Percentiles rank a stretch among this genome's conserved stretches.
Conservation (phyloP, 2,329 filamentous ascomycete species). For the Pseudocercospora eumusae region DNA sequence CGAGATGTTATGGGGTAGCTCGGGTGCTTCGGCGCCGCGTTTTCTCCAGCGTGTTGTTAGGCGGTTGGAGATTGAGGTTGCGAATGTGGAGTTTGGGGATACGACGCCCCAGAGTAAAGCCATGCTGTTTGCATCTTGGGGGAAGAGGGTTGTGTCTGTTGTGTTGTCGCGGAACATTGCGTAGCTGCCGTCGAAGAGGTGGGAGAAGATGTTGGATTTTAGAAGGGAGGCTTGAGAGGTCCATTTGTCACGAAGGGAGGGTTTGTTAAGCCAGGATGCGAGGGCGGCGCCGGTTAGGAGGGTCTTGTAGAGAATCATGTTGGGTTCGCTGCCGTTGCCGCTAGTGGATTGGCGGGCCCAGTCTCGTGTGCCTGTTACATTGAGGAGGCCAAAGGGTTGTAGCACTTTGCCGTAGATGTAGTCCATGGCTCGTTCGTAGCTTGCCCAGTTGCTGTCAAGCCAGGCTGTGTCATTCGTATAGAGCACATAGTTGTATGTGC, state of each 20-base stretch:
- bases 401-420: conserved; percentile 49
- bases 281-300: conserved; percentile 49
- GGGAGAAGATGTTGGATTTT: conserved; percentile 30
- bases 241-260: conserved; percentile 44
- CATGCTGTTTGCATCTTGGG: conserved; percentile 58
- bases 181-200: conserved; percentile 38
- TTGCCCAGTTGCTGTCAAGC: conserved; percentile 45
- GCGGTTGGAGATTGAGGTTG: conserved; percentile 41
- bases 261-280: conserved; percentile 46
- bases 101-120: conserved; percentile 44
- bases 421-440: conserved; percentile 47
- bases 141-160: conserved; percentile 43
- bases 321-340: conserved; percentile 51
- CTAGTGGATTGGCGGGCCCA: conserved; percentile 55
- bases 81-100: conserved; percentile 36
- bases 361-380: conserved; percentile 49
- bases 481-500: conserved; percentile 48
- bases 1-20: conserved; percentile 45
- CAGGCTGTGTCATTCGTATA: conserved; percentile 45
- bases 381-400: conserved; percentile 45
- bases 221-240: conserved; percentile 42
- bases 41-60: conserved; percentile 47
- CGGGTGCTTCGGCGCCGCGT: conserved; percentile 50
- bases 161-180: conserved; percentile 45
- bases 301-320: conserved; percentile 53